Conservation (phyloP, 805 yeast species). For the Zygoascus bituminiphila region DNA sequence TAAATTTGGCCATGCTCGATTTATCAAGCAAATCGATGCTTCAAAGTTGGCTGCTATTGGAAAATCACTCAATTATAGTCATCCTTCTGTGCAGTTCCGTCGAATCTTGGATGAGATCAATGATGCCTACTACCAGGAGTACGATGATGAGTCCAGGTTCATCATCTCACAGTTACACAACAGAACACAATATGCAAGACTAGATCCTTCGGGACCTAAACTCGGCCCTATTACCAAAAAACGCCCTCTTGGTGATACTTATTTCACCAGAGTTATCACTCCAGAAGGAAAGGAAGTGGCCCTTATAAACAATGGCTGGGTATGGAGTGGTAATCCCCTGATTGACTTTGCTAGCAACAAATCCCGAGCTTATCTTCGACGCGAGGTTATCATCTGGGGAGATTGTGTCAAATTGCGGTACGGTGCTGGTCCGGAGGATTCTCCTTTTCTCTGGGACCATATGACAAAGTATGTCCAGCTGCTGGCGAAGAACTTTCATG, state of each 20-base stretch:
- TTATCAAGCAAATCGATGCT: conserved; percentile 46
- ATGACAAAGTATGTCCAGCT: conserved; percentile 69
- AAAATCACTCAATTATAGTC: conserved; percentile 19
- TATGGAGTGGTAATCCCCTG: conserved; percentile 93
- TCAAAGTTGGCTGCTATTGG: conserved; percentile 47
- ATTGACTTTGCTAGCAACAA: conserved; percentile 82
- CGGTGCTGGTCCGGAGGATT: conserved; percentile 68
- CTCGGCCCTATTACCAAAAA: conserved; percentile 50
- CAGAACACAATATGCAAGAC: conserved; percentile 65
- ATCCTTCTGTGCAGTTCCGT: conserved; percentile 32
- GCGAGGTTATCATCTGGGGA: conserved; percentile 96
- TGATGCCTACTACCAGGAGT: conserved; percentile 57
- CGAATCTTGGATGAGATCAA: conserved; percentile 70
- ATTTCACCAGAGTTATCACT: conserved; percentile 65
- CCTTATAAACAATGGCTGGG: conserved; percentile 95
- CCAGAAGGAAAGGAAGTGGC: conserved; percentile 45
- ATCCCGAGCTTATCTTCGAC: conserved; percentile 72
- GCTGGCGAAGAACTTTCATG: conserved; percentile 70
- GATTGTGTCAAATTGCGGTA: conserved; percentile 92
- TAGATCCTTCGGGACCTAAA: conserved; percentile 77
- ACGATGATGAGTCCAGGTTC: conserved; percentile 62
- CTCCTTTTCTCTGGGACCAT: conserved; percentile 82
- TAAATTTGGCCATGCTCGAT: conserved; percentile 44
- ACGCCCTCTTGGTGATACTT: conserved; percentile 72
- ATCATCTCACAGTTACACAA: conserved; percentile 65